Percentiles rank a stretch among this genome's conserved stretches.
These are phyloP conservation scores for Chrysosporium keratinophilum DNA, from an alignment of 2,329 filamentous ascomycete species.

Conservation along the genomic window DNA sequence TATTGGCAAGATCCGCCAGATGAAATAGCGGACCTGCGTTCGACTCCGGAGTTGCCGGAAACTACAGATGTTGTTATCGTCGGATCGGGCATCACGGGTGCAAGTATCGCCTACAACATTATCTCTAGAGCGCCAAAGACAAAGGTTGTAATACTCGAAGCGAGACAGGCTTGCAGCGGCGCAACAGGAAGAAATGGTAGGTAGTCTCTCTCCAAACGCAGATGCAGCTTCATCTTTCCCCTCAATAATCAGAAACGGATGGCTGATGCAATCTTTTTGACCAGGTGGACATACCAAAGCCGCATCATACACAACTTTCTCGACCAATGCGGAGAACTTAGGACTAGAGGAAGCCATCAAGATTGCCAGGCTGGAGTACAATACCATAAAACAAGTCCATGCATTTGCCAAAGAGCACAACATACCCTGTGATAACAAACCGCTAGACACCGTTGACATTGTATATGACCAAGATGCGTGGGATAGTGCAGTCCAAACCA, in stretches of 20 bases:
- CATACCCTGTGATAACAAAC: slow-evolving; percentile 42
- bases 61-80: slow-evolving; percentile 29
- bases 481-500: slow-evolving; percentile 29
- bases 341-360: slow-evolving; percentile 42
- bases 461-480: slow-evolving; percentile 44
- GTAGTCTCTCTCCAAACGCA: not conserved
- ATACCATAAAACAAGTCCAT: slow-evolving; percentile 48
- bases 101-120: slow-evolving; percentile 26
- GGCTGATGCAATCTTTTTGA: not conserved
- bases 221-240: too few relatives aligned
- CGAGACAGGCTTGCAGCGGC: slow-evolving; percentile 21
- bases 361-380: slow-evolving; percentile 44
- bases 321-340: slow-evolving; percentile 36
- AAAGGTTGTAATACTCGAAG: slow-evolving; percentile 34
- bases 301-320: slow-evolving; percentile 44
- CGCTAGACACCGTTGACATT: slow-evolving; percentile 48
- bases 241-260: not conserved
- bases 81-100: slow-evolving; percentile 33
- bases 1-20: slow-evolving; percentile 31
- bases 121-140: slow-evolving; percentile 18
- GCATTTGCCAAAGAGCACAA: slow-evolving; percentile 40
- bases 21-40: slow-evolving; percentile 20
- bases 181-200: slow-evolving; percentile 18
- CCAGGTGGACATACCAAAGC: slow-evolving; percentile 42
- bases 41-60: slow-evolving; percentile 20